Conservation (phyloP, 257 asterid genomes). For the Echium plantagineum region DNA sequence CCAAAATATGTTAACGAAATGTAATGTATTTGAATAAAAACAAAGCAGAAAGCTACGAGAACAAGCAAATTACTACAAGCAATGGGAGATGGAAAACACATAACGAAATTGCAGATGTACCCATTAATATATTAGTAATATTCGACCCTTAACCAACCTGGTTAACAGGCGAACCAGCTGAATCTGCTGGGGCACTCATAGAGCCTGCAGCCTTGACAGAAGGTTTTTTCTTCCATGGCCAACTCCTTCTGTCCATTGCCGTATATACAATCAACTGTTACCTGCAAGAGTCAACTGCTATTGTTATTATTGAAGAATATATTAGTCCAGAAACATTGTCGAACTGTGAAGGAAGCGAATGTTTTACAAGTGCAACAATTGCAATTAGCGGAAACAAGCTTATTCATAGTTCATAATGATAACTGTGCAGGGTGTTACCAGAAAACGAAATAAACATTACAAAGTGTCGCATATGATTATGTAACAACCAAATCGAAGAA, state of each 20-base stretch:
- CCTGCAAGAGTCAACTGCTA: neutral
- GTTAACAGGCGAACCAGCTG: slow-evolving; percentile 32
- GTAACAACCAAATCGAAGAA: neutral
- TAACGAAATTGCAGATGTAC: neutral
- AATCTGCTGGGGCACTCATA: slow-evolving; percentile 30
- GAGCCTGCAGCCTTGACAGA: slow-evolving; percentile 62
- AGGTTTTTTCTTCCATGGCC: slow-evolving; percentile 99
- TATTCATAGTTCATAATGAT: neutral
- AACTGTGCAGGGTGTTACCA: no score
- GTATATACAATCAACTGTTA: slow-evolving; percentile 13
- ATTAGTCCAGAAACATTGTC: neutral
- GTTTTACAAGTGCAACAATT: no score
- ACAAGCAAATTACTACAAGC: no score
- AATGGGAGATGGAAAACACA: neutral
- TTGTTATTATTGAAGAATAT: neutral
- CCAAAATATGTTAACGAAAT: no score
- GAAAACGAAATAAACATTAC: no score
- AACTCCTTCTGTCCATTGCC: slow-evolving; percentile 71
- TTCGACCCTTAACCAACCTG: slow-evolving; percentile 30
- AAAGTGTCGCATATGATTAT: no score
- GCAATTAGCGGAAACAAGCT: neutral
- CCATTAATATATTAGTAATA: neutral
- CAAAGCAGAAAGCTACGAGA: neutral
- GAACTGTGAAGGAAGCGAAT: neutral
- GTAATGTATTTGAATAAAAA: no score